Conservation (phyloP, 495 filamentous ascomycete species). For the Penicillium simplicissimum region DNA sequence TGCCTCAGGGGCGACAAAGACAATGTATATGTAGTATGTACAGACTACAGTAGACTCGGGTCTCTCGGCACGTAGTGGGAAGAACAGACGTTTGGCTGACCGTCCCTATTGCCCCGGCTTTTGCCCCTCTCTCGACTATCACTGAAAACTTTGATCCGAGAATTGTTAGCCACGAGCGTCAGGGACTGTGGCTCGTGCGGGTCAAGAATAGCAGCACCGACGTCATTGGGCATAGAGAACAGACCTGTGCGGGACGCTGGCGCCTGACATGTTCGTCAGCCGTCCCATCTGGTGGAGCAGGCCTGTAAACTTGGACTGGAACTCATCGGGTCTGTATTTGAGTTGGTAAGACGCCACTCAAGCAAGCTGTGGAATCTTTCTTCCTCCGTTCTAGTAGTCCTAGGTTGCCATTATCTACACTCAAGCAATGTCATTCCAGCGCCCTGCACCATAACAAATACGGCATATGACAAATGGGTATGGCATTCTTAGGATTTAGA, state of each 20-base stretch:
- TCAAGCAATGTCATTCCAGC: not conserved
- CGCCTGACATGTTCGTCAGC: constrained; percentile 11
- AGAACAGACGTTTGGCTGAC: not conserved
- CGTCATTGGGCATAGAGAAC: constrained; percentile 31
- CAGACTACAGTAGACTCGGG: not conserved
- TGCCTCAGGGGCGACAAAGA: constrained; percentile 24
- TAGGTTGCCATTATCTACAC: not conserved
- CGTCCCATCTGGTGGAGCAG: not conserved
- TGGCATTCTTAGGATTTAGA: not conserved
- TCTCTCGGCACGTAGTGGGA: not conserved
- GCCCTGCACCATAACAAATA: not conserved
- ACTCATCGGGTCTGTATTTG: not conserved
- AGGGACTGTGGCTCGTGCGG: constrained; percentile 26
- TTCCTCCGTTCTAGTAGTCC: not conserved
- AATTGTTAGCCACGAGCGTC: constrained; percentile 14
- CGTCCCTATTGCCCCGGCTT: not conserved
- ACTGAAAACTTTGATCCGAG: constrained; percentile 4
- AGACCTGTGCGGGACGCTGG: not conserved
- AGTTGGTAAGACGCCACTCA: not conserved
- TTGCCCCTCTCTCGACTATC: not conserved
- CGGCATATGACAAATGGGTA: not conserved
- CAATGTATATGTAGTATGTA: too few species aligned
- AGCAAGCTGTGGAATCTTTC: not conserved
- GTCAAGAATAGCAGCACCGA: constrained; percentile 32
- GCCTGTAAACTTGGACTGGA: not conserved